Conservation (phyloP, 345 rosid genomes). For the Citrus unshiu region DNA sequence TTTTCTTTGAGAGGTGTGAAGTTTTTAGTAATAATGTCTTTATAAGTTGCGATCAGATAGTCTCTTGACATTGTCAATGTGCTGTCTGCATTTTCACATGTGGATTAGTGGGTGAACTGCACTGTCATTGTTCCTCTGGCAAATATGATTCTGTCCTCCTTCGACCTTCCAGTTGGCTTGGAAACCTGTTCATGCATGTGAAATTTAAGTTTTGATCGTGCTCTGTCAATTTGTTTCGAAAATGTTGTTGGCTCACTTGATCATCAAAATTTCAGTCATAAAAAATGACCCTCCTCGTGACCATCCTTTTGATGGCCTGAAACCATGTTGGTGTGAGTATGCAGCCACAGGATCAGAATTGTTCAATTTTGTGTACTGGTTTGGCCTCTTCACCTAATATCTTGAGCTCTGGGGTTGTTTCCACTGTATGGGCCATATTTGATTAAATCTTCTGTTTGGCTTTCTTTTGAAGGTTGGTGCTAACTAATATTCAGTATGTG, state of each 20-base stretch:
- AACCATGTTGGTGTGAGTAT: not conserved
- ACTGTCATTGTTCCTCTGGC: not conserved
- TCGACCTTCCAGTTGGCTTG: not conserved
- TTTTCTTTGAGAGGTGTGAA: too few relatives aligned
- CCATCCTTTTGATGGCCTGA: not conserved
- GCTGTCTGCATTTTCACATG: not conserved
- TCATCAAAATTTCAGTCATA: not conserved
- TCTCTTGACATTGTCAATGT: not conserved
- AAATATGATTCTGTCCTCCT: conserved; percentile 1
- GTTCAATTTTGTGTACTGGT: not conserved
- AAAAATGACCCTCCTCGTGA: not conserved
- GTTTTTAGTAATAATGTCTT: too few relatives aligned
- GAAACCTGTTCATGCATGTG: not conserved
- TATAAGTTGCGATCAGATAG: not conserved
- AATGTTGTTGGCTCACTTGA: not conserved
- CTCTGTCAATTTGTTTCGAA: not conserved
- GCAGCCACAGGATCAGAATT: not conserved
- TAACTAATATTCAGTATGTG: not conserved
- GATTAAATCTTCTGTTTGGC: not conserved
- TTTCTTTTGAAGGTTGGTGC: not conserved
- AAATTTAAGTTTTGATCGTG: not conserved
- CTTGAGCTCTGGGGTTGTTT: too few relatives aligned
- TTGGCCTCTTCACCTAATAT: too few relatives aligned
- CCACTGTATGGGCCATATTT: not conserved
- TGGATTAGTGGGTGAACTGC: not conserved